A percentile compares a stretch with the other conserved stretches of the same genome.
phyloP scores from a whole-genome alignment of 2,329 filamentous ascomycete species.

The Verruconis gallopava region DNA sequence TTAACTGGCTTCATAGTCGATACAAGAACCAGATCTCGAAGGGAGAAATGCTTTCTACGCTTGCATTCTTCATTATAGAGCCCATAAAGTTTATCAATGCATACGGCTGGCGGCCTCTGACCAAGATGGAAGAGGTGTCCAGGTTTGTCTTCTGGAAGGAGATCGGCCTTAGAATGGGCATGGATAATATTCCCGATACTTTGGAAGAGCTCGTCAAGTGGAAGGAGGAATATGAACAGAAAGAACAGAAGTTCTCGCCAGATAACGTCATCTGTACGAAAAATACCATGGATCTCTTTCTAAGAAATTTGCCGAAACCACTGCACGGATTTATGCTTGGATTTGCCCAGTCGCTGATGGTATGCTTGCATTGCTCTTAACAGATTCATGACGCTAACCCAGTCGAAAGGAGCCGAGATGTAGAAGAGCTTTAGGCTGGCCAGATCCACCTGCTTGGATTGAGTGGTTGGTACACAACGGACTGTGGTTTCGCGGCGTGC shows the following conservation, averaged over 20 bases:
- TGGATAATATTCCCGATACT: neutral
- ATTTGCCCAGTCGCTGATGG: neutral
- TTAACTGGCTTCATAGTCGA: neutral
- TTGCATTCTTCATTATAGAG: neutral
- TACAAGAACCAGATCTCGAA: neutral
- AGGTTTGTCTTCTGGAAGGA: slow-evolving; percentile 1
- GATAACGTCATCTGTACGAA: neutral
- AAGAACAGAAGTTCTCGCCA: neutral
- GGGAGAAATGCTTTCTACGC: neutral
- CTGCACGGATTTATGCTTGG: neutral
- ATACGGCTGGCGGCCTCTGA: neutral
- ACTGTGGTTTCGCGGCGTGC: neutral
- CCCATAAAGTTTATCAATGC: neutral
- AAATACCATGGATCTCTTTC: neutral
- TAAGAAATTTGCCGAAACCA: neutral
- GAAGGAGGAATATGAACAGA: neutral
- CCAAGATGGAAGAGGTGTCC: neutral
- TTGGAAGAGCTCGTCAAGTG: neutral
- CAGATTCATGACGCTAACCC: neutral
- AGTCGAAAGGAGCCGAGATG: neutral
- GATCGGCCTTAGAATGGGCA: slow-evolving; percentile 1
- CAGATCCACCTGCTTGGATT: neutral
- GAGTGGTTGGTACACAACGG: neutral
- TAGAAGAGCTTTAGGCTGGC: neutral
- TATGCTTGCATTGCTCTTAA: neutral